Conservation (phyloP, 2,329 filamentous ascomycete genomes). For the Pseudocercospora eumusae region DNA sequence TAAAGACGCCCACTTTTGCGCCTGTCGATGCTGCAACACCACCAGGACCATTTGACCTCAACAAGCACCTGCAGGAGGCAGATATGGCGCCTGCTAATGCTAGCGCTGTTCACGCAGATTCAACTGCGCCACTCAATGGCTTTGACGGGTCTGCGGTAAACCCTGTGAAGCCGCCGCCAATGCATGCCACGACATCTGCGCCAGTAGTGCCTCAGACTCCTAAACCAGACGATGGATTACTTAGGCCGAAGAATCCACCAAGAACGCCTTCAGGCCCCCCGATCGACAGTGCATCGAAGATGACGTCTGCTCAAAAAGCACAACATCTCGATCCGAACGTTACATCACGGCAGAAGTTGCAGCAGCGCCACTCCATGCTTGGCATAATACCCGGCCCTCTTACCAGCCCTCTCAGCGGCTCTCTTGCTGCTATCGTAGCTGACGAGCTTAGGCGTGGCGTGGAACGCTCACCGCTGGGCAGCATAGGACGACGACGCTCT, state of each 20-base stretch:
- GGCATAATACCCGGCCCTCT: conserved; percentile 62
- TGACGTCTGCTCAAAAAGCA: conserved; percentile 14
- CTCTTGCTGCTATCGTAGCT: conserved; percentile 64
- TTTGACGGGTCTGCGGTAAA: conserved; percentile 18
- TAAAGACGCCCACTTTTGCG: conserved; percentile 13
- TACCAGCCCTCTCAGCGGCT: conserved; percentile 61
- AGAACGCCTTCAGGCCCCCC: conserved; percentile 27
- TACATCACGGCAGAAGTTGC: conserved; percentile 42
- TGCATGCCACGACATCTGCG: conserved; percentile 43
- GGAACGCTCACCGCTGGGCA: conserved; percentile 30
- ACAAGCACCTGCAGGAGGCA: conserved; percentile 19
- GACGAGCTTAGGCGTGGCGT: conserved; percentile 63
- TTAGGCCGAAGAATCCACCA: conserved; percentile 32
- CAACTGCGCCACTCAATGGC: conserved; percentile 27
- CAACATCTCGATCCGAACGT: conserved; percentile 35
- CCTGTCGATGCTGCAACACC: conserved; percentile 12
- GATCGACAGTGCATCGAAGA: conserved; percentile 18
- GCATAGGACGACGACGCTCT: conserved; percentile 21
- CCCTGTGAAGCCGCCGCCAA: conserved; percentile 30
- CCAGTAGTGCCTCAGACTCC: conserved; percentile 35
- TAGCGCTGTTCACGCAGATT: conserved; percentile 37
- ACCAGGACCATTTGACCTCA: conserved; percentile 11
- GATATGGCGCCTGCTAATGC: conserved; percentile 29
- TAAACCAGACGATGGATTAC: conserved; percentile 14
- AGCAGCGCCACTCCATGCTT: conserved; percentile 52